Evolutionary conservation across 2,329 filamentous ascomycete genomes (phyloP), one percentile per base, ranked within the genome.

Genomic region (Thielaviopsis populi): DNA sequence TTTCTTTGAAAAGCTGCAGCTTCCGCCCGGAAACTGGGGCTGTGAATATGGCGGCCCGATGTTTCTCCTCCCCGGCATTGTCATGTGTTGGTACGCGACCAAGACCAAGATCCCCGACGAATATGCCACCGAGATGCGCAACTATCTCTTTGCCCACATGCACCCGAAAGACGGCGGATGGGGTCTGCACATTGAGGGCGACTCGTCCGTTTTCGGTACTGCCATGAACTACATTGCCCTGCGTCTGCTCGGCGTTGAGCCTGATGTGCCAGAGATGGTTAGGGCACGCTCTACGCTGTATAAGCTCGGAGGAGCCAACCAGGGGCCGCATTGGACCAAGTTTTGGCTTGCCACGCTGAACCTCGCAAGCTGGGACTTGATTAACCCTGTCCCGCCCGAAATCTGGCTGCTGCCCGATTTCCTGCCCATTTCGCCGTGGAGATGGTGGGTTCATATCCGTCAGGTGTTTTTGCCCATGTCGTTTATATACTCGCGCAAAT

Each of bases 361-460:
- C 17, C 82, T 97, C 3, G 85, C 85, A 71, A 78, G 86, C 33
- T 99, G 92, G 91, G 90, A 95, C 63, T 85, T 94, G 66, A 91
- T 97, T 69, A 99, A 97, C 70, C 94, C 94, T 0, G 85, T 94
- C 1, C 94, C 94, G 0, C 89, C 94, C 0, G 94, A 99, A 76
- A 74, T 97, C 54, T 99, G 94, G 94, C 79, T 96, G 48, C 76
- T 96, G 2, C 91, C 91, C 0, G 89, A 96, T 73, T 96, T 90
- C 90, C 81, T 90, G 2, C 91, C 91, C 0, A 81, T 96, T 70
- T 85, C 90, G 4, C 92, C 92, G 0, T 95, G 91, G 90, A 80
- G 90, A 68, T 96, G 92, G 91, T 96, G 91, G 92, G 89, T 97
- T 70, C 94, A 99, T 70, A 96, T 96, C 74, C 89, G 94, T n/a